These are phyloP conservation scores for Spathaspora sp. DNA, from an alignment of 1,139 yeast genomes.

Conservation along the genomic window DNA sequence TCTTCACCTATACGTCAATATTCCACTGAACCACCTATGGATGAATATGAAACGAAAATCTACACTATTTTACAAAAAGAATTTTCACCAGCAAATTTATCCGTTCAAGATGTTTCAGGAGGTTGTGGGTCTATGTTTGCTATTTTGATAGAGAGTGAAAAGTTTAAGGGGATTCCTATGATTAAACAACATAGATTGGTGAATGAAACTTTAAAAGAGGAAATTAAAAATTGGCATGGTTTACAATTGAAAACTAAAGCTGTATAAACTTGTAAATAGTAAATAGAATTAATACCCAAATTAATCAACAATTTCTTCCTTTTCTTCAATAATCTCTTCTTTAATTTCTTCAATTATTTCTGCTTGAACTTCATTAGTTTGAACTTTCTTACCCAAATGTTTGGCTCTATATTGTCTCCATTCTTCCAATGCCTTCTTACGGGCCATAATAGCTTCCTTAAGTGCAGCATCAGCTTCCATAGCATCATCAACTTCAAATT, in stretches of 20 bases:
- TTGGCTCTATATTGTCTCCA: conserved; percentile 80
- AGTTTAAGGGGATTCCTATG: conserved; percentile 79
- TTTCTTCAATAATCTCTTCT: conserved; percentile 72
- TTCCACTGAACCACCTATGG: conserved; percentile 32
- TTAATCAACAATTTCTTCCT: conserved; percentile 73
- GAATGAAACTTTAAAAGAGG: conserved; percentile 77
- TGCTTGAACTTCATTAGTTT: conserved; percentile 53
- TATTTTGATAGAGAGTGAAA: conserved; percentile 68
- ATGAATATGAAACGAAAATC: conserved; percentile 68
- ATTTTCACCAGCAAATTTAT: conserved; percentile 58
- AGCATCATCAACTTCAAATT: conserved; percentile 93
- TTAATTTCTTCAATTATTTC: conserved; percentile 69
- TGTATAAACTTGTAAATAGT: neutral
- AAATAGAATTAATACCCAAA: conserved; percentile 7
- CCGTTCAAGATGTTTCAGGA: conserved; percentile 79
- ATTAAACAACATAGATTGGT: conserved; percentile 91
- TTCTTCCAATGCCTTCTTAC: conserved; percentile 79
- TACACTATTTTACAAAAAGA: conserved; percentile 52
- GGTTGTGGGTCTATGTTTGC: conserved; percentile 99
- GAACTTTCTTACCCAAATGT: conserved; percentile 49
- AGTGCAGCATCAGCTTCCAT: conserved; percentile 95
- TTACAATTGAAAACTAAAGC: conserved; percentile 73
- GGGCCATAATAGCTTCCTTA: conserved; percentile 82
- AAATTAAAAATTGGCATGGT: conserved; percentile 93
- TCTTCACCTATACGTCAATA: neutral